Base-by-base conservation (phyloP, 225 moss, liverwort and hornwort genomes). In the Polytrichum formosum region DNA sequence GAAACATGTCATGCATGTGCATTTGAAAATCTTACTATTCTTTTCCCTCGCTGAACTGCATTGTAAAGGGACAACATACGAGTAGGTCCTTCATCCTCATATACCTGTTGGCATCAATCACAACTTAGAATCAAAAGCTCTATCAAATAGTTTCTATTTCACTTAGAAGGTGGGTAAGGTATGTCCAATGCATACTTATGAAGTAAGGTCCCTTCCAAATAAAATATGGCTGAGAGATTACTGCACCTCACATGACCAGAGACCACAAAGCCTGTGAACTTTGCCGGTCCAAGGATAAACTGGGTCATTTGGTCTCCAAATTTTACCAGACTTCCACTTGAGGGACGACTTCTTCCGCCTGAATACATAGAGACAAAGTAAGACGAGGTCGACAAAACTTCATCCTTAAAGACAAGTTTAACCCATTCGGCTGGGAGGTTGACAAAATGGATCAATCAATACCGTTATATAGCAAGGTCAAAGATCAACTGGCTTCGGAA, bases 231-330 rank as follows among this genome's bases (percentile, higher is more conserved):
- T 66, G 27, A 72, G 27, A 72, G 31, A 26, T 65, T n/a, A 78
- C 70, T 74, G 70, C 70, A 91, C 95, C 96, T 96, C 96, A 65
- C 85, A 91, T 70, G 96, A 96, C 96, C 96, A 96, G 22, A 96
- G 79, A 62, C 88, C 93, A 75, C 96, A 96, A 79, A 96, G 93
- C 78, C 86, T 93, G 85, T 96, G 96, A 30, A 93, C 93, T 76
- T 88, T 91, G 76, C 96, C 93, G 73, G 84, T 93, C 90, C 90
- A 91, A 54, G 86, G 85, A 74, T 82, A 79, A 25, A 72, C 64
- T 63, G 80, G 70, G 61, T 84, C 81, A 6, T 76, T 80, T 26
- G 69, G 53, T 77, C 69, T 92, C 83, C 80, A 73, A 46, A 77
- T 80, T 75, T 87, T 87, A 22, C 79, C 77, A 74, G 88, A 80